These are phyloP conservation scores for Cicer judaicum DNA, from an alignment of 306 rosid species.

Conservation along the genomic window DNA sequence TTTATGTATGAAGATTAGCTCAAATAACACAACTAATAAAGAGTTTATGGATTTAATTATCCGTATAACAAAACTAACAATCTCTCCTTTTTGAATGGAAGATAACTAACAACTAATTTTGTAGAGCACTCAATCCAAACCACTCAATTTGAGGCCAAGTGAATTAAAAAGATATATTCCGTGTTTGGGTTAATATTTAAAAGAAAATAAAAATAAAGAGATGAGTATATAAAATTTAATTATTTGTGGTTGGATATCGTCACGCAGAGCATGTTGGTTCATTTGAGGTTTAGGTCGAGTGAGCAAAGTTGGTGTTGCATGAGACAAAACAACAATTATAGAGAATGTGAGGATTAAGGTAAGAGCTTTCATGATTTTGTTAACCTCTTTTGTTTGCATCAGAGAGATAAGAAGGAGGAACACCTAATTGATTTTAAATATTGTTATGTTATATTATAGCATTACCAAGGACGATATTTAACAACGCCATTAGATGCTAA, in stretches of 20 bases:
- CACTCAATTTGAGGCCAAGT: neutral
- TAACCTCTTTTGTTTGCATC: neutral
- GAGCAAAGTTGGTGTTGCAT: slow-evolving; percentile 40
- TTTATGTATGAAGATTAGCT: no score
- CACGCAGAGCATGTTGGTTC: slow-evolving; percentile 53
- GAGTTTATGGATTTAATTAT: no score
- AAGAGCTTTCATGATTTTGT: slow-evolving; percentile 22
- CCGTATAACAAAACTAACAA: no score
- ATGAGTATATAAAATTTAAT: no score
- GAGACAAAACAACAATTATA: slow-evolving; percentile 36
- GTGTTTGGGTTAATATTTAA: no score
- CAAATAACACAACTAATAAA: no score
- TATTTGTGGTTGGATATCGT: no score
- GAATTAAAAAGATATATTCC: neutral
- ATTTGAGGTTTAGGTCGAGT: slow-evolving; percentile 55
- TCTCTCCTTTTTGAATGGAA: no score
- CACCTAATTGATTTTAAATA: neutral
- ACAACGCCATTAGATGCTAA: neutral
- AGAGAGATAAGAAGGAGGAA: no score
- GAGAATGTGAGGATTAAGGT: slow-evolving; percentile 17
- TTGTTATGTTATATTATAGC: neutral
- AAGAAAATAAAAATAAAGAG: no score
- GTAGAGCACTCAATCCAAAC: no score
- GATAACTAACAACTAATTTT: no score
- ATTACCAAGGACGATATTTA: neutral